Percentiles rank a stretch among this genome's conserved stretches.
Conservation (phyloP, 2,329 filamentous ascomycete genomes). For the Escovopsis sp. region DNA sequence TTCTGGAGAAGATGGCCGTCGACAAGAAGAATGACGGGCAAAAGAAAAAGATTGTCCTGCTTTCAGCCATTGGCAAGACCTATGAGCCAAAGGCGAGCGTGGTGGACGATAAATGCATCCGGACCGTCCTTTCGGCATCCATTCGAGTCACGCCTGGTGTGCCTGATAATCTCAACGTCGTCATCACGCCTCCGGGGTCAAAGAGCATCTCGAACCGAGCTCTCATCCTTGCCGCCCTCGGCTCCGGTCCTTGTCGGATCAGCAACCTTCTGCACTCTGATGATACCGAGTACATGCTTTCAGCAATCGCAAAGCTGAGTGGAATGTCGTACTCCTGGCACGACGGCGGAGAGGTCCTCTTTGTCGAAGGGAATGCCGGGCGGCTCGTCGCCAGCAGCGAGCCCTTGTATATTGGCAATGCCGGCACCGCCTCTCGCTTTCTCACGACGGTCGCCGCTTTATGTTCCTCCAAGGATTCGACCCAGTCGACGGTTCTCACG, state of each 20-base stretch:
- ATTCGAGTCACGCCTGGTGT: conserved; percentile 62
- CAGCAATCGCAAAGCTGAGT: conserved; percentile 70
- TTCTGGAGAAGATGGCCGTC: conserved; percentile 88
- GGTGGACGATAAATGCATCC: conserved; percentile 74
- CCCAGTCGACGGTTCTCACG: conserved; percentile 60
- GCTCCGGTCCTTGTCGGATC: conserved; percentile 71
- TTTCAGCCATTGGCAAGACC: conserved; percentile 80
- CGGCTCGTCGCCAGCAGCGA: conserved; percentile 59
- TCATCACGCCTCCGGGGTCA: conserved; percentile 80
- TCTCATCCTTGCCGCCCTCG: conserved; percentile 82
- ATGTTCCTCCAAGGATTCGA: conserved; percentile 49
- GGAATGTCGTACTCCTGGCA: conserved; percentile 90
- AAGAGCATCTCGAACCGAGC: conserved; percentile 97
- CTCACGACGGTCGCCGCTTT: conserved; percentile 82
- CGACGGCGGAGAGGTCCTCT: conserved; percentile 78
- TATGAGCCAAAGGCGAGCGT: conserved; percentile 77
- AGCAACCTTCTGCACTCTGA: conserved; percentile 91
- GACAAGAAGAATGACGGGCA: conserved; percentile 97
- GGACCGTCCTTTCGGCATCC: conserved; percentile 67
- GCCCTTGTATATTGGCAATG: conserved; percentile 86
- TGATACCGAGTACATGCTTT: conserved; percentile 94
- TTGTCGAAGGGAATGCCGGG: conserved; percentile 85
- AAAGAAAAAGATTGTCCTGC: conserved; percentile 89
- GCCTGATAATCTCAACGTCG: conserved; percentile 47
- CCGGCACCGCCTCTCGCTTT: conserved; percentile 90